Percentiles rank a stretch among this genome's conserved stretches.
These are phyloP conservation scores for Pseudogymnoascus sp. DNA, from an alignment of 2,329 filamentous ascomycete species.

Conservation along the genomic window DNA sequence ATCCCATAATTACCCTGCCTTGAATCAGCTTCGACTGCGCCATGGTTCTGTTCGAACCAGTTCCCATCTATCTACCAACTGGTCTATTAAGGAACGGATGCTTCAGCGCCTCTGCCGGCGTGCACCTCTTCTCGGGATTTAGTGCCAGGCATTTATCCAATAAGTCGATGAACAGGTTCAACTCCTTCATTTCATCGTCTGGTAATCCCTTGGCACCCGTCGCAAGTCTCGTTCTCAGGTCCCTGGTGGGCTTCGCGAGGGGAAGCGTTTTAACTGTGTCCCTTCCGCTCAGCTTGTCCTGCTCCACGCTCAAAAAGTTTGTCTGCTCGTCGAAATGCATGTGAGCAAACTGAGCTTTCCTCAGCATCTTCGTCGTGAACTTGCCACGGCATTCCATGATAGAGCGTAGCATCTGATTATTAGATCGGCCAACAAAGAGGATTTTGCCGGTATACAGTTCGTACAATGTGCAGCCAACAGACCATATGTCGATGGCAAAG, in stretches of 20 bases:
- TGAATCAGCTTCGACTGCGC: not conserved
- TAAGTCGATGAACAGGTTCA: slow-evolving; percentile 79
- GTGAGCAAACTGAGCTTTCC: slow-evolving; percentile 67
- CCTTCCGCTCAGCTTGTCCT: slow-evolving; percentile 81
- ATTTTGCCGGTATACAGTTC: slow-evolving; percentile 98
- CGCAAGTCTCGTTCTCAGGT: slow-evolving; percentile 74
- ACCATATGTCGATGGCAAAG: slow-evolving; percentile 95
- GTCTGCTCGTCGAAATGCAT: slow-evolving; percentile 79
- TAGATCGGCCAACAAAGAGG: slow-evolving; percentile 87
- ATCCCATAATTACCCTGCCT: not conserved
- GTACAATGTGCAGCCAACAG: slow-evolving; percentile 92
- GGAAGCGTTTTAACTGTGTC: slow-evolving; percentile 61
- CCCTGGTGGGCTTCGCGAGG: slow-evolving; percentile 69
- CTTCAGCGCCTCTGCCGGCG: slow-evolving; percentile 75
- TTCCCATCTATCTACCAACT: slow-evolving; percentile 7
- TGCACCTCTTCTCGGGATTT: slow-evolving; percentile 89
- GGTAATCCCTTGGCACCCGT: slow-evolving; percentile 67
- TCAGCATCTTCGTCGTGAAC: slow-evolving; percentile 81
- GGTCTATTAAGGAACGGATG: slow-evolving; percentile 69
- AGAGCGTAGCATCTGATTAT: slow-evolving; percentile 95
- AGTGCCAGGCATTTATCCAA: slow-evolving; percentile 81
- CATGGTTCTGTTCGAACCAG: not conserved
- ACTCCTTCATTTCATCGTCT: slow-evolving; percentile 67
- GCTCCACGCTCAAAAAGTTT: slow-evolving; percentile 78
- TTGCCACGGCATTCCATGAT: slow-evolving; percentile 97